phyloP scores from a whole-genome alignment of 495 filamentous ascomycete species.

The Cenococcum geophilum region DNA sequence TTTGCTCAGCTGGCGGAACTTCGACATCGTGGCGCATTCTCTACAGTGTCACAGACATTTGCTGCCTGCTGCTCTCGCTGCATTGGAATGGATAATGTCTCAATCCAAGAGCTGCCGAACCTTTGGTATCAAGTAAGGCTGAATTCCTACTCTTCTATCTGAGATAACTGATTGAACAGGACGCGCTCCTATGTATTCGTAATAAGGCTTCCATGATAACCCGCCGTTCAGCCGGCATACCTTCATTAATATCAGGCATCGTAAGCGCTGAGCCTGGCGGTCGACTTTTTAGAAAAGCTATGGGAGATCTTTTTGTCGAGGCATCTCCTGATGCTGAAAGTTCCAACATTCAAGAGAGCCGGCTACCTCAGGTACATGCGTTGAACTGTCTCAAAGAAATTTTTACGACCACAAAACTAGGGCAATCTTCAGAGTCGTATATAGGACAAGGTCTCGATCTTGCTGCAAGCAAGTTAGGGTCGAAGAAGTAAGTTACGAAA shows the following conservation, averaged over 20 bases:
- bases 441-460: conserved; percentile 67
- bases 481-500: conserved; percentile 47
- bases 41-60: conserved; percentile 85
- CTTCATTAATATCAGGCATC: conserved; percentile 73
- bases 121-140: conserved; percentile 64
- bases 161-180: conserved; percentile 3
- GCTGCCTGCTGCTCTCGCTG: conserved; percentile 63
- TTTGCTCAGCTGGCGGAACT: conserved; percentile 78
- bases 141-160: neutral
- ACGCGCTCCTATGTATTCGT: conserved; percentile 45
- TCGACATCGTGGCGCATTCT: conserved; percentile 88
- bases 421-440: conserved; percentile 55
- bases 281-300: conserved; percentile 45
- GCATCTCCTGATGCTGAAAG: conserved; percentile 38
- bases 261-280: conserved; percentile 50
- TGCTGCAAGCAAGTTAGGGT: conserved; percentile 64
- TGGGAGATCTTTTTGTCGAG: conserved; percentile 41
- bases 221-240: conserved; percentile 84
- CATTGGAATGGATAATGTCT: conserved; percentile 35
- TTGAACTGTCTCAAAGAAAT: conserved; percentile 86
- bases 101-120: conserved; percentile 42
- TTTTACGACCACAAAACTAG: conserved; percentile 70
- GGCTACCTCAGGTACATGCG: conserved; percentile 83
- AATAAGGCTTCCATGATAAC: conserved; percentile 72
- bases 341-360: conserved; percentile 46